These are phyloP conservation scores for Coemansia sp. DNA, from an alignment of 192 early-diverging fungal species.

Conservation along the genomic window DNA sequence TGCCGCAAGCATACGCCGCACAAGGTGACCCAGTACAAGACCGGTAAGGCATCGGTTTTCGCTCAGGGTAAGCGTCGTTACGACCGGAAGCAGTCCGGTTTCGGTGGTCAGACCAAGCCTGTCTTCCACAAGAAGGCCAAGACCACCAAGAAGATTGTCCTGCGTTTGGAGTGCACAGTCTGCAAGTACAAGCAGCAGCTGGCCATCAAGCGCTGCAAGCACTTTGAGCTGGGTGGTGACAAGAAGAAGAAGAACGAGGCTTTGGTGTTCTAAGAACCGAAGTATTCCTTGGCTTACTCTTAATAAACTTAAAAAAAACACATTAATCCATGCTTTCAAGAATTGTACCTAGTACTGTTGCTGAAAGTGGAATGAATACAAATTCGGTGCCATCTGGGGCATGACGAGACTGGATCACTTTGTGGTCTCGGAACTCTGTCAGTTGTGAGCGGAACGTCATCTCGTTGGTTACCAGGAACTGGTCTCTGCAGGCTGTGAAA, in stretches of 20 bases:
- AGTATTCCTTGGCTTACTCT: background rate
- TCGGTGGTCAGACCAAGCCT: constrained; percentile 99
- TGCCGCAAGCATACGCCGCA: constrained; percentile 99
- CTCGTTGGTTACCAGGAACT: constrained; percentile 80
- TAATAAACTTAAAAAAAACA: background rate
- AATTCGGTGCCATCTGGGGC: constrained; percentile 46
- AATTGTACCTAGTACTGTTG: constrained; percentile 61
- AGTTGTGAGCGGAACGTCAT: constrained; percentile 86
- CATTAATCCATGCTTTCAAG: constrained; percentile 61
- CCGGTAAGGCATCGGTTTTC: constrained; percentile 97
- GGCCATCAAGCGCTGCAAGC: constrained; percentile 98
- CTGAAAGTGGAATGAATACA: constrained; percentile 62
- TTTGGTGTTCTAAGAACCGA: constrained; percentile 49
- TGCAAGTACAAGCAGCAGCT: constrained; percentile 99
- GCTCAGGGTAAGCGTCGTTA: constrained; percentile 98
- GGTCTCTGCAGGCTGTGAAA: constrained; percentile 72
- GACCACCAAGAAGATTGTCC: constrained; percentile 99
- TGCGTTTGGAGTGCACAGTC: constrained; percentile 96
- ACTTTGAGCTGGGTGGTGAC: constrained; percentile 99
- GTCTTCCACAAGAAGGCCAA: constrained; percentile 99
- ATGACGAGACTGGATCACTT: constrained; percentile 67
- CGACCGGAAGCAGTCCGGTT: constrained; percentile 98
- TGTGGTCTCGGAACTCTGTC: constrained; percentile 91
- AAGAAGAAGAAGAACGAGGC: constrained; percentile 92
- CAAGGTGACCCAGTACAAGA: constrained; percentile 99